Percentiles rank a stretch among this genome's conserved stretches.
Evolutionary conservation across 2,329 filamentous ascomycete species (phyloP).

Genomic region (Microsporum audouinii): DNA sequence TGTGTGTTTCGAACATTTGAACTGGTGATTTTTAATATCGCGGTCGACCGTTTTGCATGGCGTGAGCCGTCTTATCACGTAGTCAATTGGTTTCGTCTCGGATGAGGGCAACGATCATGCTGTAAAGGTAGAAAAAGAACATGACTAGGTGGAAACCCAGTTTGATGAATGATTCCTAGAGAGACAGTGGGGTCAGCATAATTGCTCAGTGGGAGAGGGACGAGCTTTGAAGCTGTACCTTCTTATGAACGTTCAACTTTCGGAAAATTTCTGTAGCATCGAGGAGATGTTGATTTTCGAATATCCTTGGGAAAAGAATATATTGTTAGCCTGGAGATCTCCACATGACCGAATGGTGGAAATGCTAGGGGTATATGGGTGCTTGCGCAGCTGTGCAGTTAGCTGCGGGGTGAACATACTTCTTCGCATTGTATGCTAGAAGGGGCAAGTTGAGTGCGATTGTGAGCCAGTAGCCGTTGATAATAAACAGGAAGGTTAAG

Average conservation of each 20-base stretch:
- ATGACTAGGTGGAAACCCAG: constrained; percentile 97
- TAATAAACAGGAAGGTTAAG: constrained; percentile 87
- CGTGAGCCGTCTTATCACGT: constrained; percentile 27
- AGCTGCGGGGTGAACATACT: constrained; percentile 49
- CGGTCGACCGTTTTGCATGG: constrained; percentile 28
- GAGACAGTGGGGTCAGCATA: neutral
- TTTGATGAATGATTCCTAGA: constrained; percentile 94
- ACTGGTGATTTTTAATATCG: constrained; percentile 5
- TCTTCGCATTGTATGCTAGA: constrained; percentile 89
- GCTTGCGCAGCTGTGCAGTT: neutral
- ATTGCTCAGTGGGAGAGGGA: neutral
- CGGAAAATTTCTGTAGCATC: constrained; percentile 99
- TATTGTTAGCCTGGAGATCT: constrained; percentile 14
- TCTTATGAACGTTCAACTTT: constrained; percentile 98
- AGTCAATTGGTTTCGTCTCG: constrained; percentile 79
- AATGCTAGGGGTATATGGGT: neutral
- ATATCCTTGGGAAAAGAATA: constrained; percentile 52
- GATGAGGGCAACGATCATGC: constrained; percentile 95
- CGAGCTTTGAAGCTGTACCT: constrained; percentile 45
- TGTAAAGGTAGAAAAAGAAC: constrained; percentile 99
- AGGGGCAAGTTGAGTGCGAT: constrained; percentile 86
- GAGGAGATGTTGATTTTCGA: constrained; percentile 91
- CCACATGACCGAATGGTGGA: neutral
- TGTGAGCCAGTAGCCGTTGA: constrained; percentile 98
- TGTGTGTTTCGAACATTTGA: neutral